Evolutionary conservation across 495 filamentous ascomycete genomes (phyloP), one percentile per base, ranked within the genome.

Genomic region (Penicillium ucsense): DNA sequence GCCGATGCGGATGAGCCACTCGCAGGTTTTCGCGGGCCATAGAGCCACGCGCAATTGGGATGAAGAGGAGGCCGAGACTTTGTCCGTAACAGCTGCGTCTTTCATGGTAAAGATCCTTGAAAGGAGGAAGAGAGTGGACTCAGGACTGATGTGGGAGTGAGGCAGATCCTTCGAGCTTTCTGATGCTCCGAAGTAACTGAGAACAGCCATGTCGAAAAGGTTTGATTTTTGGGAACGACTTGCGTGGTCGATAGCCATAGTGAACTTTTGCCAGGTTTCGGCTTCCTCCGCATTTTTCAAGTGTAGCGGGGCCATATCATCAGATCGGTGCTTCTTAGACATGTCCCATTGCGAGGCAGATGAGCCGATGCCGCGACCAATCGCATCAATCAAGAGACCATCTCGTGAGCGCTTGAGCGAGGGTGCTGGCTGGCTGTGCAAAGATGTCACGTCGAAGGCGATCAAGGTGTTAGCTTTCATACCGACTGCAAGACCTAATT

Each of bases 301-400:
- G 7, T 63, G 64, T 28, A 72, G 52, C 7, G 56, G 55, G 0
- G 56, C 46, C 43, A 55, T 54, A 29, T 58, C 49, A 6, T 72
- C 63, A 28, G 60, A 57, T 4, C 62, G 64, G 33, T 62, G 61
- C 36, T 66, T 67, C 47, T 71, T 68, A 5, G 62, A 65, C 5
- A 51, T 35, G 32, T 66, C 60, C 64, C 63, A 70, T 36, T 66
- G 61, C 0, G 62, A 50, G 38, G 61, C 56, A 10, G 68, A 69
- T 34, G 61, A 64, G 32, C 59, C 65, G 33, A 69, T 69, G 36
- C 72, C 71, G 20, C 80, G 79, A 4, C 84, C 81, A 52, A 88
- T 79, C 1, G 84, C 82, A 55, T 87, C 81, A 28, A 85, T 81
- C 30, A 89, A 62, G 20, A 86, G 68, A 10, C 85, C 84, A 45